Base-by-base conservation (phyloP, 805 yeast species). In the Ogataea kodamae region DNA sequence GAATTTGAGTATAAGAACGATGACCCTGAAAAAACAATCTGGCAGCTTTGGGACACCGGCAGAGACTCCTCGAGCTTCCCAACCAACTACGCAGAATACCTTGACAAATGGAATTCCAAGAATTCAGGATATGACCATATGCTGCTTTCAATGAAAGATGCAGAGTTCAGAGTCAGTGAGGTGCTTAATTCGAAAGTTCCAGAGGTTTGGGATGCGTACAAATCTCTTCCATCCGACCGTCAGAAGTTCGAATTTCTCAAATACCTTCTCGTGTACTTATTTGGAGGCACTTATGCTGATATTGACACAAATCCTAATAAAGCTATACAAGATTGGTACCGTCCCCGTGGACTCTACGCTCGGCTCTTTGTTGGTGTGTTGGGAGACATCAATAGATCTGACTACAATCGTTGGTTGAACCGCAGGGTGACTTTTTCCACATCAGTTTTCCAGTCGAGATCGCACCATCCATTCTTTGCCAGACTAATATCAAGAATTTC, bases 241-340 rank as follows among this genome's bases (percentile, higher is more conserved):
- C 53, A 66, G 34, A 54, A 57, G 40, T 70, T 66, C 61, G 80
- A 75, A 48, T 73, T 74, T 44, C 66, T 72, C 54, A 58, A 77
- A 33, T 74, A 74, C 44, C 57, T 73, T 31, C 58, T 71, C 9
- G 45, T 74, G 6, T 72, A 48, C 35, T 64, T 75, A 2, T 52
- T 57, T 30, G 81, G 81, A 26, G 81, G 81, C 6, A 68, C 70
- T 3, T 74, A 72, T 42, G 64, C 75, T 3, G 80, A 75, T 41
- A 68, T 72, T 18, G 79, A 75, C 46, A 69, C 78, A 0, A 57
- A 55, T 35, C 65, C 73, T 4, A 57, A 65, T 33, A 71, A 61
- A 35, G 74, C 76, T 5, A 20, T 51, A 9, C 25, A 30, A 5
- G 26, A 33, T 6, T 52, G 57, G 57, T 45, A 39, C 33, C 16